A percentile compares a stretch with the other conserved stretches of the same genome.
phyloP scores from a whole-genome alignment of 1,139 yeast genomes.

The Candida sp. region DNA sequence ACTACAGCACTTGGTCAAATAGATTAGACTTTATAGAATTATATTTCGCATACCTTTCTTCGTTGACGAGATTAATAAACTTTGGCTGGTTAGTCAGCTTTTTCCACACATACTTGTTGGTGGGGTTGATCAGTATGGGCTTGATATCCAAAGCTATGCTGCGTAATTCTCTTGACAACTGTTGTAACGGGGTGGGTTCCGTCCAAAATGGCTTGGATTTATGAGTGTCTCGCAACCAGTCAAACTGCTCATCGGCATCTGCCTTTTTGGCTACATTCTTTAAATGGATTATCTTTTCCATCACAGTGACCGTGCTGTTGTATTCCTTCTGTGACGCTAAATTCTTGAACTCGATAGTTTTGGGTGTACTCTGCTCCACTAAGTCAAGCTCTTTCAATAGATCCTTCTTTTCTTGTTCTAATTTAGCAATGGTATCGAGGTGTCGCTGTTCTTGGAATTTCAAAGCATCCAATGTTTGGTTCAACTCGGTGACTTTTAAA shows the following conservation, averaged over 20 bases:
- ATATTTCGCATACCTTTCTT: slow-evolving; percentile 16
- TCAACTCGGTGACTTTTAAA: slow-evolving; percentile 20
- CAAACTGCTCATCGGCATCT: slow-evolving; percentile 8
- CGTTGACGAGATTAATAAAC: slow-evolving; percentile 17
- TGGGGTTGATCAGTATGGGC: slow-evolving; percentile 10
- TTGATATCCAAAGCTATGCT: slow-evolving; percentile 17
- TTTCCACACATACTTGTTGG: slow-evolving; percentile 7
- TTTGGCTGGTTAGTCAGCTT: slow-evolving; percentile 20
- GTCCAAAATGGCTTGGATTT: slow-evolving; percentile 1
- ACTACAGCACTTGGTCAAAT: slow-evolving; percentile 1
- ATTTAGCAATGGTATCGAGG: slow-evolving; percentile 13
- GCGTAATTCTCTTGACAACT: slow-evolving; percentile 18
- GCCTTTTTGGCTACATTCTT: slow-evolving; percentile 24
- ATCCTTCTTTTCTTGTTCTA: slow-evolving; percentile 20
- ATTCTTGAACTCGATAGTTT: slow-evolving; percentile 8
- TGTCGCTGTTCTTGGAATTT: slow-evolving; percentile 14
- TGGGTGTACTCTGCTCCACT: slow-evolving; percentile 16
- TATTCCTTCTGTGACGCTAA: slow-evolving; percentile 37
- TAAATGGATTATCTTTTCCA: slow-evolving; percentile 41
- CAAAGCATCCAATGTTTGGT: slow-evolving; percentile 24
- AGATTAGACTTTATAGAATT: slow-evolving; percentile 6
- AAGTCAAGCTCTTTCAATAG: slow-evolving; percentile 22
- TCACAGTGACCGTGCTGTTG: slow-evolving; percentile 30
- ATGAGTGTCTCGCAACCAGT: slow-evolving; percentile 21
- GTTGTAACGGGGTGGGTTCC: slow-evolving; percentile 11